phyloP scores from a whole-genome alignment of 2,329 filamentous ascomycete genomes.

The Penicillium sp. region DNA sequence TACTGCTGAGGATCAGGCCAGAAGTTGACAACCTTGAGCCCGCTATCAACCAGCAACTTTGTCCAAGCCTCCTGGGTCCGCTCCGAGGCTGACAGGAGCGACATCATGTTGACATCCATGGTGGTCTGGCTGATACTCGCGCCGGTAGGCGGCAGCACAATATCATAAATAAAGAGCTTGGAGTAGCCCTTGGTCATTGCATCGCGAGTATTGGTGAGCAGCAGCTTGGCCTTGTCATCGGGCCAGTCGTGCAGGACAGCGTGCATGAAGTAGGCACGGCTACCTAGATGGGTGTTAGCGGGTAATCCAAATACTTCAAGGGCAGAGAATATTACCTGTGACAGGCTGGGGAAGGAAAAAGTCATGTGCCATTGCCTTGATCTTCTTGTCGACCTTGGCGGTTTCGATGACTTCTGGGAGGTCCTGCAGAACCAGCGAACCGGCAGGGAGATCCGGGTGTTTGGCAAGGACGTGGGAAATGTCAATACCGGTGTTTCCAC shows the following conservation, averaged over 20 bases:
- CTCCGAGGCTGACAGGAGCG: slow-evolving; percentile 44
- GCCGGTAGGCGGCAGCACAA: slow-evolving; percentile 33
- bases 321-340: slow-evolving; percentile 13
- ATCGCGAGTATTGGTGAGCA: slow-evolving; percentile 27
- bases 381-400: slow-evolving; percentile 20
- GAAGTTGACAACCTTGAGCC: slow-evolving; percentile 27
- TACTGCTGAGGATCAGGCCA: slow-evolving; percentile 27
- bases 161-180: slow-evolving; percentile 38
- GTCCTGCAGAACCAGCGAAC: slow-evolving; percentile 37
- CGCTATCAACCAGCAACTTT: slow-evolving; percentile 20
- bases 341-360: slow-evolving; percentile 27
- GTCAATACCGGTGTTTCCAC: slow-evolving; percentile 38
- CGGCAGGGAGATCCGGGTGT: slow-evolving; percentile 30
- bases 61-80: slow-evolving; percentile 29
- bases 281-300: slow-evolving; percentile 20
- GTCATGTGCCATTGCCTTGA: slow-evolving; percentile 25
- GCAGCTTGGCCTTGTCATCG: slow-evolving; percentile 29
- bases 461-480: slow-evolving; percentile 27
- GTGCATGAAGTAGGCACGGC: slow-evolving; percentile 41
- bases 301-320: background rate
- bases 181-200: slow-evolving; percentile 40
- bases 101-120: slow-evolving; percentile 38
- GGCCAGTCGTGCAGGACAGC: slow-evolving; percentile 43
- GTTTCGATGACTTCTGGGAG: slow-evolving; percentile 34
- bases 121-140: slow-evolving; percentile 29